Evolutionary conservation across 176 grass and related monocot species (phyloP).

Genomic region (Typha latifolia): DNA sequence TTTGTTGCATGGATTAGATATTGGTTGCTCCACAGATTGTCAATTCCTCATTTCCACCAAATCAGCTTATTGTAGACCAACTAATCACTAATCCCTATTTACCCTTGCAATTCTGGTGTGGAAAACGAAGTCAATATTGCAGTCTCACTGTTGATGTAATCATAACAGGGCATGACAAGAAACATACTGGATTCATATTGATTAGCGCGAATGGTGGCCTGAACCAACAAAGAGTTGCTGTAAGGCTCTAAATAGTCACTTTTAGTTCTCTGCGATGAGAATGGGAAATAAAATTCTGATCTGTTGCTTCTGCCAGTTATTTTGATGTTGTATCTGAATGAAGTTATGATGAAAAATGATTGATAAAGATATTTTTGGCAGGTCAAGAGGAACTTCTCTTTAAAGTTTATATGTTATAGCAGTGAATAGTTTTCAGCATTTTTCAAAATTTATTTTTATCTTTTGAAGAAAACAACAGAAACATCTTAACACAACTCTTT

Average conservation of each 20-base stretch:
- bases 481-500: too few relatives aligned
- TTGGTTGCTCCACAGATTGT: neutral
- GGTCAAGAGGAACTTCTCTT: neutral
- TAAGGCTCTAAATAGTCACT: constrained; percentile 28
- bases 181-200: constrained; percentile 59
- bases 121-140: neutral
- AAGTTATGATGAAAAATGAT: neutral
- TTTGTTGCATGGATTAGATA: neutral
- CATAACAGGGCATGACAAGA: constrained; percentile 35
- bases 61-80: too few relatives aligned
- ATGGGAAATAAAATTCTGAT: neutral
- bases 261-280: neutral
- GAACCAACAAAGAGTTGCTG: constrained; percentile 86
- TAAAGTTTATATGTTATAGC: too few relatives aligned
- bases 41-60: too few relatives aligned
- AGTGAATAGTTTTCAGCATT: too few relatives aligned
- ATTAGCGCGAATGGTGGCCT: constrained; percentile 83
- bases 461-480: too few relatives aligned
- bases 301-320: neutral
- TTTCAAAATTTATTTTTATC: too few relatives aligned
- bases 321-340: neutral
- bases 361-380: neutral
- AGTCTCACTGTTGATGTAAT: constrained; percentile 1
- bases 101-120: too few relatives aligned
- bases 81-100: too few relatives aligned